Base-by-base conservation (phyloP, 2,329 filamentous ascomycete species). In the Colletotrichum scovillei region DNA sequence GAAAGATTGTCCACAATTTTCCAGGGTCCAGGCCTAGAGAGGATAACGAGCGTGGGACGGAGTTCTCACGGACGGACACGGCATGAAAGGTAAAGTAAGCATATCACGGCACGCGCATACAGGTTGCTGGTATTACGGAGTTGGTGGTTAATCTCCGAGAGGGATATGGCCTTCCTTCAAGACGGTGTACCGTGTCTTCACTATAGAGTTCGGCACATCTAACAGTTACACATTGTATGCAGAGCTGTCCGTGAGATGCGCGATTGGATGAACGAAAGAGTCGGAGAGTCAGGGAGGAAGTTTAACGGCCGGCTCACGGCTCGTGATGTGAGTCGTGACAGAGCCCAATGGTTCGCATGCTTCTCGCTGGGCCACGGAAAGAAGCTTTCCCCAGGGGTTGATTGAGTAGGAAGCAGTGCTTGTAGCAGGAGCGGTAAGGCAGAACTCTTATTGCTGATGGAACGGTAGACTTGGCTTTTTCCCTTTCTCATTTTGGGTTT, bases 351-450 rank as follows among this genome's bases (percentile, higher is more conserved):
- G 32, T 35, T 35, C 32, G 32, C 32, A 4, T 14, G 35, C 35
- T 38, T 12, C 5, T 42, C 14, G 38, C 38, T 42, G 5, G 14
- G 38, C 16, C 16, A n/a, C 19, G 19, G 8, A 28, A 60, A 26
- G 30, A 28, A 52, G 56, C 55, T n/a, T 59, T 5, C 8, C 32
- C 19, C 24, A 19, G 32, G 63, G 38, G 3, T 42, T 30, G 12
- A 2, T 58, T 6, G 38, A 42, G 38, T 42, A 16, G 38, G 38
- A 42, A 42, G 38, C 5, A 42, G 38, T 38, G 69, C 42, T 19
- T 67, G 69, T 72, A 52, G 63, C 32, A 58, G 42, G 28, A 69
- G 38, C 60, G 53, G 67, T 58, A 59, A 65, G 28, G 67, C 38
- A 65, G 67, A 59, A 63, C 42, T 26, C 14, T 46, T 19, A 8